A percentile compares a stretch with the other conserved stretches of the same genome.
Conservation (phyloP, 441 rosid genomes). For the Eutrema salsugineum region DNA sequence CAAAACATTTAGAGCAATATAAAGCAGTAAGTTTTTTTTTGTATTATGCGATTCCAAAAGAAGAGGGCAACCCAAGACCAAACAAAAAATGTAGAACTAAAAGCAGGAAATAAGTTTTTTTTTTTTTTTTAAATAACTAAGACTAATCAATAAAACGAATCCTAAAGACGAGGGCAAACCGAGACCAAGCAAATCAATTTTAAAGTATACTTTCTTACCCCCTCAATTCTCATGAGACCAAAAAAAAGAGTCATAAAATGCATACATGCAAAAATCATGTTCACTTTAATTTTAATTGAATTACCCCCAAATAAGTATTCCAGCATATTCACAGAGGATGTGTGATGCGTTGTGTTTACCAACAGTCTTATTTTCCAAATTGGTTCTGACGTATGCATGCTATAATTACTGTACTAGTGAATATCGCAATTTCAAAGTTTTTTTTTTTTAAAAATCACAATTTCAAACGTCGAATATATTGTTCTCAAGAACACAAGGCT, state of each 20-base stretch:
- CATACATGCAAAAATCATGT: not conserved
- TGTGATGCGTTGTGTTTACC: too few species aligned
- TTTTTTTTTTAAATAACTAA: not conserved
- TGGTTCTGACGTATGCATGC: not conserved
- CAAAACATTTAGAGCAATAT: too few species aligned
- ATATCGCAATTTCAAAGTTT: not conserved
- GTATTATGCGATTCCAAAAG: not conserved
- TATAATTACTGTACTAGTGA: not conserved
- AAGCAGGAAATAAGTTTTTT: not conserved
- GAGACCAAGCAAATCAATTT: not conserved
- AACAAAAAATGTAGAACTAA: not conserved
- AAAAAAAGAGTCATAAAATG: not conserved
- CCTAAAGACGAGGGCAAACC: slow-evolving; percentile 13
- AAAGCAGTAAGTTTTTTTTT: too few species aligned
- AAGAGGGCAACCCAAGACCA: slow-evolving; percentile 7
- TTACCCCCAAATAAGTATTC: not conserved
- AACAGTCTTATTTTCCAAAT: not conserved
- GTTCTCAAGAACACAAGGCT: not conserved
- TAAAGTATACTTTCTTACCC: not conserved
- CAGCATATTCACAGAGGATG: not conserved
- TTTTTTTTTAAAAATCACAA: too few species aligned
- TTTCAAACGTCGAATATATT: not conserved
- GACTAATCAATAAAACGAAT: not conserved
- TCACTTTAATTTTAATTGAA: too few species aligned
- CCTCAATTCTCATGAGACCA: not conserved